Evolutionary conservation across 805 yeast genomes (phyloP).

Genomic region (Blastobotrys mokoenaii): DNA sequence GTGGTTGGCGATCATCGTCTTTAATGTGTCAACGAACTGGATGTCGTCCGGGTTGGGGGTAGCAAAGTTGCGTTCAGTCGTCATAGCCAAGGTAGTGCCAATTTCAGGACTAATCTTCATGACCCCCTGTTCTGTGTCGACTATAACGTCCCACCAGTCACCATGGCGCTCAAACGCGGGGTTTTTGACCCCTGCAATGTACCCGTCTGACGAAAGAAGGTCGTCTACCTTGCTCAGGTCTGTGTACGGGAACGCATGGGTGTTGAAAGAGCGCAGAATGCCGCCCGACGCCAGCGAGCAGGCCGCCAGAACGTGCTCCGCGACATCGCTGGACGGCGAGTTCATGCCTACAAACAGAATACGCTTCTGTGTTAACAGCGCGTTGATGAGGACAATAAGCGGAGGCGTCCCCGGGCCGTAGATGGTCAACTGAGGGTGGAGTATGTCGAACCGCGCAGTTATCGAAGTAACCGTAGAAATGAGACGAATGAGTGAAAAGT

Average conservation of each 20-base stretch:
- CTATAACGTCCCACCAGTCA: slow-evolving; percentile 46
- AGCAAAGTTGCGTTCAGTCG: slow-evolving; percentile 14
- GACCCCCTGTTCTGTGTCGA: slow-evolving; percentile 40
- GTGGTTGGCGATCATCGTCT: slow-evolving; percentile 22
- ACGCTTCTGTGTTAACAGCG: slow-evolving; percentile 44
- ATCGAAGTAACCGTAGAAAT: slow-evolving; percentile 24
- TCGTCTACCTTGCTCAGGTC: slow-evolving; percentile 48
- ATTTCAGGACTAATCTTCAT: slow-evolving; percentile 25
- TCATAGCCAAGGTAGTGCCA: slow-evolving; percentile 22
- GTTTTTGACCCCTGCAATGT: slow-evolving; percentile 52
- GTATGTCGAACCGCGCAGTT: slow-evolving; percentile 18
- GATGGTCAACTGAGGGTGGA: slow-evolving; percentile 42
- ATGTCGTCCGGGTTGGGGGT: slow-evolving; percentile 15
- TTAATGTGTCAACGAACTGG: slow-evolving; percentile 21
- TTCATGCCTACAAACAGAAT: slow-evolving; percentile 43
- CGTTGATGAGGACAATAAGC: slow-evolving; percentile 42
- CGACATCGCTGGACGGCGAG: slow-evolving; percentile 41
- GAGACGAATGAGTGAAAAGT: slow-evolving; percentile 21
- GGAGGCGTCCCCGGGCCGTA: slow-evolving; percentile 50
- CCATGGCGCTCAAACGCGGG: slow-evolving; percentile 50
- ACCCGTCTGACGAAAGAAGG: slow-evolving; percentile 40
- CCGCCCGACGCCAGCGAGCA: slow-evolving; percentile 48
- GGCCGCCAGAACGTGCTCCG: slow-evolving; percentile 42
- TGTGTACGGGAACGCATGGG: slow-evolving; percentile 46
- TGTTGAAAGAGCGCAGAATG: slow-evolving; percentile 39